These are phyloP conservation scores for Wickerhamiella kazuoi DNA, from an alignment of 805 yeast species.

Conservation along the genomic window DNA sequence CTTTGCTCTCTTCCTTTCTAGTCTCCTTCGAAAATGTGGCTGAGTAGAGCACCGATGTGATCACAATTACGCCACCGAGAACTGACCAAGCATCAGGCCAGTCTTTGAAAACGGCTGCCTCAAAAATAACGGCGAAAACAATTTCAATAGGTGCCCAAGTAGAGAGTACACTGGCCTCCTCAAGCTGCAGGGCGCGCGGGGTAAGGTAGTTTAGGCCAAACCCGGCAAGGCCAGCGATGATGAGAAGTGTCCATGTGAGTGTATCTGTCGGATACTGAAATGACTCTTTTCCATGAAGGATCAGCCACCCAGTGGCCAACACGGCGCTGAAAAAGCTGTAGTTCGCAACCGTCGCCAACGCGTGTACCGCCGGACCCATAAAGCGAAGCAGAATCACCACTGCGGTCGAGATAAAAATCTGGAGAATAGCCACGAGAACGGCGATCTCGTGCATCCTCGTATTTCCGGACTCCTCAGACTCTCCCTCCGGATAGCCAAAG, in stretches of 20 bases:
- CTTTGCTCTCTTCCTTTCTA: no score
- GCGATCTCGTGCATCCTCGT: background rate
- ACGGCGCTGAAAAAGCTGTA: constrained; percentile 47
- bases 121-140: constrained; percentile 65
- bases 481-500: constrained; percentile 26
- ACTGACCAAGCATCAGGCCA: constrained; percentile 52
- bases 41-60: constrained; percentile 29
- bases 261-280: background rate
- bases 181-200: constrained; percentile 72
- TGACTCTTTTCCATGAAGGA: background rate
- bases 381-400: background rate
- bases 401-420: background rate
- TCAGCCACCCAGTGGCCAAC: constrained; percentile 25
- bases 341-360: constrained; percentile 60
- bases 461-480: background rate
- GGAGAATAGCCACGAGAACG: background rate
- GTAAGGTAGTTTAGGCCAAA: constrained; percentile 64
- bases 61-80: constrained; percentile 50
- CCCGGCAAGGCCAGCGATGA: constrained; percentile 54
- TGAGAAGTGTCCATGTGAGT: constrained; percentile 37
- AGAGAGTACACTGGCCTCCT: constrained; percentile 58
- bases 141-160: constrained; percentile 61
- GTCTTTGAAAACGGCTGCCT: constrained; percentile 51
- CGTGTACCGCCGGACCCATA: constrained; percentile 41
- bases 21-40: background rate